These are phyloP conservation scores for Leccinum boreale DNA, from an alignment of 768 basidiomycete genomes.

Conservation along the genomic window DNA sequence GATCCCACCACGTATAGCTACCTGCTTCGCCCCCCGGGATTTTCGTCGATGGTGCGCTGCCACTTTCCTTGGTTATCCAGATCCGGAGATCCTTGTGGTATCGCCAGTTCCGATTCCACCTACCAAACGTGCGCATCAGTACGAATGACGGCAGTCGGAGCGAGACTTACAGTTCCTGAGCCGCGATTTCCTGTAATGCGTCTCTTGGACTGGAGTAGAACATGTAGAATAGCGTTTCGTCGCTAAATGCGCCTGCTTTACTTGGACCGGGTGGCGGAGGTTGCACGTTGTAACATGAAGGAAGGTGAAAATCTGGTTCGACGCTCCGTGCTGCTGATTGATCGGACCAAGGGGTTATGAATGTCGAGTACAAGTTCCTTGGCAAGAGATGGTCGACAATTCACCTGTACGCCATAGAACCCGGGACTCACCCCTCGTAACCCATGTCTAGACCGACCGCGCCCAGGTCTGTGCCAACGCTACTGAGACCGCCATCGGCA, in stretches of 20 bases:
- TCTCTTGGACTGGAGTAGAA: conserved; percentile 95
- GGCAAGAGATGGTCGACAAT: conserved; percentile 22
- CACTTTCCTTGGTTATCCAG: conserved; percentile 86
- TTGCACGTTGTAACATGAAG: conserved; percentile 89
- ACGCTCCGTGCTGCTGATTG: conserved; percentile 80
- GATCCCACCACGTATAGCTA: conserved; percentile 88
- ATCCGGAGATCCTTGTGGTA: conserved; percentile 88
- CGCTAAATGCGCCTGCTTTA: conserved; percentile 84
- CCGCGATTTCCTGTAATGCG: conserved; percentile 90
- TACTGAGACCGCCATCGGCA: conserved; percentile 75
- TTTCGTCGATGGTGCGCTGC: conserved; percentile 71
- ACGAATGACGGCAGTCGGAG: neutral
- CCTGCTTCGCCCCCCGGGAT: conserved; percentile 82
- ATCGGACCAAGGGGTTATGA: conserved; percentile 97
- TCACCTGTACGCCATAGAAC: conserved; percentile 17
- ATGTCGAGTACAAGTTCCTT: conserved; percentile 82
- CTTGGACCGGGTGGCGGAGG: conserved; percentile 78
- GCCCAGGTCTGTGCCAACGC: conserved; percentile 87
- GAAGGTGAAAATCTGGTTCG: conserved; percentile 90
- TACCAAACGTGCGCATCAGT: conserved; percentile 25
- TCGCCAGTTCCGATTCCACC: conserved; percentile 93
- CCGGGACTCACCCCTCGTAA: conserved; percentile 65
- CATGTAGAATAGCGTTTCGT: conserved; percentile 97
- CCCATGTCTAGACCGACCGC: conserved; percentile 91
- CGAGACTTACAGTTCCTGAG: conserved; percentile 83